Base-by-base conservation (phyloP, 1,284 basidiomycete genomes). In the Malassezia furfur region DNA sequence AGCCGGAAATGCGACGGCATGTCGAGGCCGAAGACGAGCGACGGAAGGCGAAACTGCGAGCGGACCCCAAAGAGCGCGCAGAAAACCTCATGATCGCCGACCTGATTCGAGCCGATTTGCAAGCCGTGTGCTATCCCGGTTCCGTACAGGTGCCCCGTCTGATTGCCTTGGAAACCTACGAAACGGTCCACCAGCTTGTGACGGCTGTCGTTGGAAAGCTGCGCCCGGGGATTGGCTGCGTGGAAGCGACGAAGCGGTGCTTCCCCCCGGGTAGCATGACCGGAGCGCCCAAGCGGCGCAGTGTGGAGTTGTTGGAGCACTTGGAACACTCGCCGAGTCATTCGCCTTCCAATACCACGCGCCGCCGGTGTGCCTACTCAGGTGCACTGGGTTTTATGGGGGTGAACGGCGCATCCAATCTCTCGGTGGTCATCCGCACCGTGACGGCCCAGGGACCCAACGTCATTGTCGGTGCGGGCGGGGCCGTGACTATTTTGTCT, bases 61-160 rank as follows among this genome's bases (percentile, higher is more conserved):
- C 83, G 5, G 91, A 88, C 71, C 78, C 79, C 39, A 98, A 96
- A 76, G 93, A 98, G 75, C 83, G 93, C 1, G 93, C 91, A 0
- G 93, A 96, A 77, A 98, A 98, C 72, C 77, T 96, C 50, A 96
- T 98, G 93, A 96, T 98, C 63, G 93, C 96, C 21, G 93, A 96
- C 72, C 81, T 96, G 38, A 96, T 96, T 66, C 83, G 91, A 14
- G 88, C 94, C 56, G 93, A 98, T 76, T 78, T 98, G 31, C 83
- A 78, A 77, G 84, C 69, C 78, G 88, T 68, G 78, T 96, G 64
- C 65, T 68, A 67, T 79, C 87, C 61, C 75, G 87, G 72, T 73
- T 85, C 78, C 48, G 91, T 98, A 5, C 74, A 80, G 5, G 90
- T 96, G 1, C 85, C 84, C 49, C 83, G 88, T 61, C 86, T 98